Evolutionary conservation across 2,329 filamentous ascomycete species (phyloP).

Genomic region (Helotiales sp.): DNA sequence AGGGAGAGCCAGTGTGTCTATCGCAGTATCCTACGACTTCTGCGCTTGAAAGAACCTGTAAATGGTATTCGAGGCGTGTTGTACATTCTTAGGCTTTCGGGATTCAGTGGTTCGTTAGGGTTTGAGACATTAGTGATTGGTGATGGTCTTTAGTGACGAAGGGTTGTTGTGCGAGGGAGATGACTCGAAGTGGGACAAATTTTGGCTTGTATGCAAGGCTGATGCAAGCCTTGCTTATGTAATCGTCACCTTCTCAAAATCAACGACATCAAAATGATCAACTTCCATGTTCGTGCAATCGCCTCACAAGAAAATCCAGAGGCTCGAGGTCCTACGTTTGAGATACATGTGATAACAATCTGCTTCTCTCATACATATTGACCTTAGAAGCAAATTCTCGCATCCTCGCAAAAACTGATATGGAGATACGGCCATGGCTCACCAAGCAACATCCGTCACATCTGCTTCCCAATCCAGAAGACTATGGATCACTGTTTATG

Average conservation of each 20-base stretch:
- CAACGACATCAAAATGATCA: background rate
- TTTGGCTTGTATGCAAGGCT: background rate
- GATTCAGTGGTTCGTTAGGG: background rate
- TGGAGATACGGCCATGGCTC: no score
- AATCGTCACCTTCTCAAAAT: background rate
- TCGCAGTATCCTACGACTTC: constrained; percentile 39
- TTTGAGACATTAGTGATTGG: constrained; percentile 8
- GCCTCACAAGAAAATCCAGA: no score
- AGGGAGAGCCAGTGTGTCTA: constrained; percentile 31
- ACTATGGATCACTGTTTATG: no score
- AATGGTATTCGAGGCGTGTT: constrained; percentile 22
- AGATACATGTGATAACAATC: no score
- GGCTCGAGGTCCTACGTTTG: no score
- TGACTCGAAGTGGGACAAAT: constrained; percentile 2
- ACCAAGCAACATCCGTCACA: no score
- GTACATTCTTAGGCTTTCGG: constrained; percentile 35
- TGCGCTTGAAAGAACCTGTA: constrained; percentile 37
- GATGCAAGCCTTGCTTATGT: background rate
- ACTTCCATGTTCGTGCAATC: no score
- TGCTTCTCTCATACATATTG: no score
- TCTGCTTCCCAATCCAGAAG: no score
- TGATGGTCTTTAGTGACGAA: background rate
- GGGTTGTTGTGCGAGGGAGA: background rate
- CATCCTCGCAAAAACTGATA: no score
- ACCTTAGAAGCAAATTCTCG: no score